Percentiles rank a stretch among this genome's conserved stretches.
Conservation (phyloP, 768 basidiomycete genomes). For the Mycena venus region DNA sequence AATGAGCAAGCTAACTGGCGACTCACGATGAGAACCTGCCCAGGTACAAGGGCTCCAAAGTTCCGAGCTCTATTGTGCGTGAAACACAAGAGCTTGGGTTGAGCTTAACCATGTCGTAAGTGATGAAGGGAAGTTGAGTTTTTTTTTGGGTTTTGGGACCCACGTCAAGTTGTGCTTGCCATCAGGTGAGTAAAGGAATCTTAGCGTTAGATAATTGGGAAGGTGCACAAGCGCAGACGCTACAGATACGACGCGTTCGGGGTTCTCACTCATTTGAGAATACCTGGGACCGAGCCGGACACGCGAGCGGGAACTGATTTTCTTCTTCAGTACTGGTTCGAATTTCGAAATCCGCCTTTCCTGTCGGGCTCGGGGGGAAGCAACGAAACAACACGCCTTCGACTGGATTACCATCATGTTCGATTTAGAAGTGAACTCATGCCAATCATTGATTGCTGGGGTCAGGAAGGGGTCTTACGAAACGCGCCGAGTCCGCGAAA, state of each 20-base stretch:
- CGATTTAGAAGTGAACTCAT: neutral
- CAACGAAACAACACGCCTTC: neutral
- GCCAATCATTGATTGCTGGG: conserved; percentile 23
- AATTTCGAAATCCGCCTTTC: neutral
- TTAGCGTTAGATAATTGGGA: neutral
- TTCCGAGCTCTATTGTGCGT: neutral
- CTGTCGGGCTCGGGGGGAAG: conserved; percentile 14
- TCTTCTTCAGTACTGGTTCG: too few species aligned
- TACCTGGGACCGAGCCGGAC: neutral
- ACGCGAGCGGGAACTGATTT: too few species aligned
- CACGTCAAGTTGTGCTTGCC: neutral
- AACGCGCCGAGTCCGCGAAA: neutral
- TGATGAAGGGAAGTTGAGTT: neutral
- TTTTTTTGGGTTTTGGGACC: too few species aligned
- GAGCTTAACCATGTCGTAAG: conserved; percentile 13
- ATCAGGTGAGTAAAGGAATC: neutral
- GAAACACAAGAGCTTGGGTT: neutral
- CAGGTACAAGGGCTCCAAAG: neutral
- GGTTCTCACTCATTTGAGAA: neutral
- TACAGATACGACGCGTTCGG: neutral
- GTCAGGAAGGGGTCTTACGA: neutral
- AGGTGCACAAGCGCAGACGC: neutral
- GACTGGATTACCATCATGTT: neutral
- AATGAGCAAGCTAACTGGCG: neutral
- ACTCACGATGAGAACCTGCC: too few species aligned